phyloP scores from a whole-genome alignment of 106 monocot species.

The Platanthera guangdongensis region DNA sequence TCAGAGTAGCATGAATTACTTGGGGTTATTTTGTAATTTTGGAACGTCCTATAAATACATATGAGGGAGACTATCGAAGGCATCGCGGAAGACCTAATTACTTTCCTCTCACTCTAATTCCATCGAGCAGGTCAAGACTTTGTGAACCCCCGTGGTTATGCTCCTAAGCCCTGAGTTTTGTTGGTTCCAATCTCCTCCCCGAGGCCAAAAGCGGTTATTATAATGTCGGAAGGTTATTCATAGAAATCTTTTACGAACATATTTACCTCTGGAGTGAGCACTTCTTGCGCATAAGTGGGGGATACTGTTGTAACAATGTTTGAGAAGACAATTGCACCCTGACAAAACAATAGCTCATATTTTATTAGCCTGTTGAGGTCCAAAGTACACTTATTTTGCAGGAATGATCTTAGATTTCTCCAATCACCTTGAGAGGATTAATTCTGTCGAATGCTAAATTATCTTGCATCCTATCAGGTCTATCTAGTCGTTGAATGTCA shows the following conservation, averaged over 20 bases:
- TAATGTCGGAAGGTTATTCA: neutral
- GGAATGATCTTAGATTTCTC: neutral
- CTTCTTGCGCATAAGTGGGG: constrained; percentile 94
- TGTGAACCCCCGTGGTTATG: too few species aligned
- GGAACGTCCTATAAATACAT: too few species aligned
- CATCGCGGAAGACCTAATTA: too few species aligned
- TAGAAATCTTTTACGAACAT: neutral
- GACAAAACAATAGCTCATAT: constrained; percentile 9
- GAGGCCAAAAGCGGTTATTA: too few species aligned
- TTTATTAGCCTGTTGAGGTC: neutral
- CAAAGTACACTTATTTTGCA: neutral
- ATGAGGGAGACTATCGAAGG: too few species aligned
- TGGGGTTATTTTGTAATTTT: too few species aligned
- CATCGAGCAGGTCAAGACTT: too few species aligned
- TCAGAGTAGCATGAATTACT: too few species aligned
- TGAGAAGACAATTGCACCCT: constrained; percentile 90
- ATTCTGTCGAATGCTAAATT: constrained; percentile 67
- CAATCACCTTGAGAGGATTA: constrained; percentile 72
- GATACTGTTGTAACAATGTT: constrained; percentile 98
- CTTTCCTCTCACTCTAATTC: too few species aligned
- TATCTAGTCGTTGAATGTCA: constrained; percentile 60
- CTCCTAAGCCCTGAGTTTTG: too few species aligned
- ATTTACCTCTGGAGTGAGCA: constrained; percentile 64
- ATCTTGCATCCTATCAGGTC: constrained; percentile 85
- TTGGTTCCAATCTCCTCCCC: too few species aligned